Evolutionary conservation across 768 basidiomycete genomes (phyloP).

Genomic region (Pisolithus microcarpus): DNA sequence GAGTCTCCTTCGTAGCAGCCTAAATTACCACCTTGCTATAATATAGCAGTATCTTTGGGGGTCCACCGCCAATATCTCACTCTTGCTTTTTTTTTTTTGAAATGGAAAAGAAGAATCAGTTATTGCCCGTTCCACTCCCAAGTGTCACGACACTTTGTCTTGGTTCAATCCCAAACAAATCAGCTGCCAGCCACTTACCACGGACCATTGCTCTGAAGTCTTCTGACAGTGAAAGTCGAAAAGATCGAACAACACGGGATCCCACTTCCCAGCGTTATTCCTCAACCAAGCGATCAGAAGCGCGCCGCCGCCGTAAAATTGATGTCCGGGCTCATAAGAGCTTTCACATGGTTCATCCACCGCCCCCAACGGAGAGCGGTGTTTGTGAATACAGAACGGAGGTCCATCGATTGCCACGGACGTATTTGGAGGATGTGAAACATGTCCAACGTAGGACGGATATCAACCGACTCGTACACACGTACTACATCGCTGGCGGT

Average conservation of each 20-base stretch:
- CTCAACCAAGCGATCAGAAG: constrained; percentile 5
- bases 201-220: neutral
- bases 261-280: neutral
- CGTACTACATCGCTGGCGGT: constrained; percentile 16
- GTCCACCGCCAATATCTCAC: too few relatives aligned
- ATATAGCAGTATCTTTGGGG: too few relatives aligned
- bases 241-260: constrained; percentile 2
- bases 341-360: constrained; percentile 33
- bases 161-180: constrained; percentile 1
- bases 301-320: constrained; percentile 20
- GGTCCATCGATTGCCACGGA: constrained; percentile 35
- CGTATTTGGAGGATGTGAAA: constrained; percentile 32
- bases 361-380: constrained; percentile 33
- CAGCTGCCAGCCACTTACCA: neutral
- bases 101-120: too few relatives aligned
- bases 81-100: too few relatives aligned
- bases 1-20: too few relatives aligned
- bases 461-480: constrained; percentile 33
- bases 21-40: too few relatives aligned
- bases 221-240: constrained; percentile 2
- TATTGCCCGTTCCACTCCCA: too few relatives aligned
- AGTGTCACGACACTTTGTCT: too few relatives aligned
- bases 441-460: constrained; percentile 27
- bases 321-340: constrained; percentile 25
- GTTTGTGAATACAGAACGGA: constrained; percentile 23